phyloP scores from a whole-genome alignment of 352 stramenopile genomes.

The Pythium rishiriense region DNA sequence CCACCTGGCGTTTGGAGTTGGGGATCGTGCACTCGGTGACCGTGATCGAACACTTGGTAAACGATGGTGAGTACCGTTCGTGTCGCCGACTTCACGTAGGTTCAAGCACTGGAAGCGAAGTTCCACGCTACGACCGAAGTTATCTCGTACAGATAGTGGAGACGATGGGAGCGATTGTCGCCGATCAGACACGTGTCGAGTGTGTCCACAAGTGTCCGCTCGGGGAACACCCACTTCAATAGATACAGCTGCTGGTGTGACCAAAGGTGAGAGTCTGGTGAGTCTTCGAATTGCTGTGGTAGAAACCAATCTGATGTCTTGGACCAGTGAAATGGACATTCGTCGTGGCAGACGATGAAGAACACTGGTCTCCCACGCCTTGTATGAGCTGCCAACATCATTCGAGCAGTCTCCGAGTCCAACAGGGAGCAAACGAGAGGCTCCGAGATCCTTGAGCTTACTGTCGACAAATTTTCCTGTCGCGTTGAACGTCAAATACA shows the following conservation, averaged over 20 bases:
- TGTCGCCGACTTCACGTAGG: conserved; percentile 3
- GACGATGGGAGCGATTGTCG: neutral
- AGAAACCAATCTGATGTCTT: neutral
- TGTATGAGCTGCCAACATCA: conserved; percentile 63
- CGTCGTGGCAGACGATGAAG: conserved; percentile 26
- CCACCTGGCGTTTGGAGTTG: no score
- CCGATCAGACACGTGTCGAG: neutral
- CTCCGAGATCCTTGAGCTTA: conserved; percentile 78
- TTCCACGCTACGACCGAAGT: conserved; percentile 12
- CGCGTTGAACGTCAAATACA: conserved; percentile 95
- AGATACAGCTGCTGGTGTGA: neutral
- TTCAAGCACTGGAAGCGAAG: conserved; percentile 14
- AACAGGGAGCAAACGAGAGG: conserved; percentile 78
- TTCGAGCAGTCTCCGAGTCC: conserved; percentile 93
- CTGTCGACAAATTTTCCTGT: conserved; percentile 91
- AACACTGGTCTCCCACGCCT: conserved; percentile 82
- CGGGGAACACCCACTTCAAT: neutral
- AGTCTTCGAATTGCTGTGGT: neutral
- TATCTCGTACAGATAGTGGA: conserved; percentile 11
- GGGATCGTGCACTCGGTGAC: no score
- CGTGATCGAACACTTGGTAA: no score
- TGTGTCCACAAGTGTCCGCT: neutral
- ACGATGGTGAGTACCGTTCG: neutral
- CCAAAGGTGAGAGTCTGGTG: neutral
- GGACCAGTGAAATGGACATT: neutral